These are phyloP conservation scores for Raffaelea ambrosiae DNA, from an alignment of 2,329 filamentous ascomycete species.

Conservation along the genomic window DNA sequence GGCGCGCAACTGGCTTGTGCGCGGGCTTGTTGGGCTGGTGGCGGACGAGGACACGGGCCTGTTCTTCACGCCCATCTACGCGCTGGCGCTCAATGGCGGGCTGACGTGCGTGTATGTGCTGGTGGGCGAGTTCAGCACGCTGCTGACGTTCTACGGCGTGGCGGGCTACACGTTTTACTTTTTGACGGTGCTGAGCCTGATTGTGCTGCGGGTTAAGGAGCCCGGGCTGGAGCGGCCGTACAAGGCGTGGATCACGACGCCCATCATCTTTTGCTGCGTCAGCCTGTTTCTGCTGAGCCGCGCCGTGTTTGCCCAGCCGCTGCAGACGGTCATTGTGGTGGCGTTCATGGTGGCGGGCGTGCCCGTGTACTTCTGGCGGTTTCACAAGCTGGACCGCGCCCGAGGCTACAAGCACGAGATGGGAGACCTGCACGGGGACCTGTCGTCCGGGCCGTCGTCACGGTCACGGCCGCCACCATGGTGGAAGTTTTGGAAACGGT, in stretches of 20 bases:
- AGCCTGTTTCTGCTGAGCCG: constrained; percentile 84
- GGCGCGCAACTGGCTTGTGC: constrained; percentile 48
- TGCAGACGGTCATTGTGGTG: constrained; percentile 83
- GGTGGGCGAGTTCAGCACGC: constrained; percentile 82
- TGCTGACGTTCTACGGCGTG: constrained; percentile 95
- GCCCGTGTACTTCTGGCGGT: constrained; percentile 82
- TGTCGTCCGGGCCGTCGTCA: background rate
- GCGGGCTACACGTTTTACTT: constrained; percentile 98
- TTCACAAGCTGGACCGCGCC: constrained; percentile 49
- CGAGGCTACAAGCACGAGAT: constrained; percentile 34
- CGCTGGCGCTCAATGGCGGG: constrained; percentile 70
- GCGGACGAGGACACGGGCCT: constrained; percentile 72
- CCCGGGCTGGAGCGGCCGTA: constrained; percentile 85
- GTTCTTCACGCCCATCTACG: constrained; percentile 91
- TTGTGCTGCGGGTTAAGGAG: constrained; percentile 80
- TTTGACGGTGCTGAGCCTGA: constrained; percentile 84
- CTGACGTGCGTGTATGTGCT: constrained; percentile 71
- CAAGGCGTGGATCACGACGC: constrained; percentile 92
- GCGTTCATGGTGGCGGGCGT: constrained; percentile 77
- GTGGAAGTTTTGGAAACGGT: constrained; percentile 55
- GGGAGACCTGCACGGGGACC: constrained; percentile 10
- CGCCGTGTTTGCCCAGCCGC: constrained; percentile 80
- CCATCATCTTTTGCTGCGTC: constrained; percentile 97
- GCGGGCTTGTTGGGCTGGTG: constrained; percentile 51
- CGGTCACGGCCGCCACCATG: constrained; percentile 24